These are phyloP conservation scores for Entomortierella lignicola DNA, from an alignment of 192 early-diverging fungal genomes.

Conservation along the genomic window DNA sequence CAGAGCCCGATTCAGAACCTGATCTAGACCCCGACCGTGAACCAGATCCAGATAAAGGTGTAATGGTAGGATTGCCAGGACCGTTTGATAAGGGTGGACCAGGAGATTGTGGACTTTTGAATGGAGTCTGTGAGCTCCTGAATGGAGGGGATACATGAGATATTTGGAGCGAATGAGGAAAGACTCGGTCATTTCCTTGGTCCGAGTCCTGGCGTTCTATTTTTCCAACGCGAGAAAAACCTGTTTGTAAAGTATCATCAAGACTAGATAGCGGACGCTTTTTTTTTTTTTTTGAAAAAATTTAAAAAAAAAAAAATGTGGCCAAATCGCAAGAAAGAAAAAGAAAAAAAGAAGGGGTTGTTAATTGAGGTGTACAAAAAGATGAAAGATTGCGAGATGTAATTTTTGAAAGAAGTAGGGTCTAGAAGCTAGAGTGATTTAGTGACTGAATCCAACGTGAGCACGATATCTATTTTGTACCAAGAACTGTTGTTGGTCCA, in stretches of 20 bases:
- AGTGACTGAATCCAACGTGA: background rate
- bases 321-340: background rate
- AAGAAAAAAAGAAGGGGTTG: too few species aligned
- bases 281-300: constrained; percentile 19
- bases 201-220: constrained; percentile 4
- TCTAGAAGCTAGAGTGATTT: too few species aligned
- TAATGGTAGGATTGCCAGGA: background rate
- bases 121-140: background rate
- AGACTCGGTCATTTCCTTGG: background rate
- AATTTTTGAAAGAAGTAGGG: too few species aligned
- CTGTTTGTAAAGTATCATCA: constrained; percentile 5
- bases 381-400: too few species aligned
- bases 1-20: constrained; percentile 12
- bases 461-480: background rate
- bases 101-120: constrained; percentile 15
- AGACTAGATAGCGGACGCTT: constrained; percentile 24
- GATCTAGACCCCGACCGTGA: constrained; percentile 32
- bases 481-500: background rate
- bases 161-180: constrained; percentile 13
- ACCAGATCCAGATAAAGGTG: constrained; percentile 7
- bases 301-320: background rate
- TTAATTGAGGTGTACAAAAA: too few species aligned
- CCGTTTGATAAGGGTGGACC: background rate
- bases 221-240: constrained; percentile 1
- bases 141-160: background rate